phyloP scores from a whole-genome alignment of 2,329 filamentous ascomycete species.

The Akanthomyces lecanii region DNA sequence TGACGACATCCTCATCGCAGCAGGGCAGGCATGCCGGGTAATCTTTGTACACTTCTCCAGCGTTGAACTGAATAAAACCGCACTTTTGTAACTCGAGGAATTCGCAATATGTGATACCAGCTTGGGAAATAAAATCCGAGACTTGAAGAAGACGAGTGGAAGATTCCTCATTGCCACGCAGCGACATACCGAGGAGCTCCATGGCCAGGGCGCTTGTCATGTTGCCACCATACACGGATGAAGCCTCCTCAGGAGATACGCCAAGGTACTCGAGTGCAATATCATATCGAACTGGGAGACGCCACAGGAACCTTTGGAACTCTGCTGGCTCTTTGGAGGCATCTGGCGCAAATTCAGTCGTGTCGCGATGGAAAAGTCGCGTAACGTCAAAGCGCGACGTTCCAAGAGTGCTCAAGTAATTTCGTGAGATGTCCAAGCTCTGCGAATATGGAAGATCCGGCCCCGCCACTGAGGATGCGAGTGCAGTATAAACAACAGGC shows the following conservation, averaged over 20 bases:
- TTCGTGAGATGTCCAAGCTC: not conserved
- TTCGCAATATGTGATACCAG: slow-evolving; percentile 14
- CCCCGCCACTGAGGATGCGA: not conserved
- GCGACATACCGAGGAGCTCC: not conserved
- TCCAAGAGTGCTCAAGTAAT: not conserved
- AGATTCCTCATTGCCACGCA: not conserved
- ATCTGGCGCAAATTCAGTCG: slow-evolving; percentile 11
- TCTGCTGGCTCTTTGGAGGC: slow-evolving; percentile 2
- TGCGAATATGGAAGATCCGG: slow-evolving; percentile 6
- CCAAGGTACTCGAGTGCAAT: slow-evolving; percentile 9
- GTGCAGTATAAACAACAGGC: not conserved
- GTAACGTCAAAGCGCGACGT: slow-evolving; percentile 9
- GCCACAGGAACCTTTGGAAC: not conserved
- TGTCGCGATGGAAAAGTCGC: slow-evolving; percentile 3
- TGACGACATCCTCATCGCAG: not conserved
- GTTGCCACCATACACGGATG: slow-evolving; percentile 2
- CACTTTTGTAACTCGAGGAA: slow-evolving; percentile 9
- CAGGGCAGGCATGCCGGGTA: slow-evolving; percentile 11
- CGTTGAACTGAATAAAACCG: not conserved
- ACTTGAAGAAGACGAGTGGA: not conserved
- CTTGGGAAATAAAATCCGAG: not conserved
- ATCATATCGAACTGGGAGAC: slow-evolving; percentile 7
- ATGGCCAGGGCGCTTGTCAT: slow-evolving; percentile 6
- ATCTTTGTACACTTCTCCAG: not conserved
- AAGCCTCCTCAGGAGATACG: not conserved